These are phyloP conservation scores for Apiospora kogelbergensis DNA, from an alignment of 2,329 filamentous ascomycete genomes.

Conservation along the genomic window DNA sequence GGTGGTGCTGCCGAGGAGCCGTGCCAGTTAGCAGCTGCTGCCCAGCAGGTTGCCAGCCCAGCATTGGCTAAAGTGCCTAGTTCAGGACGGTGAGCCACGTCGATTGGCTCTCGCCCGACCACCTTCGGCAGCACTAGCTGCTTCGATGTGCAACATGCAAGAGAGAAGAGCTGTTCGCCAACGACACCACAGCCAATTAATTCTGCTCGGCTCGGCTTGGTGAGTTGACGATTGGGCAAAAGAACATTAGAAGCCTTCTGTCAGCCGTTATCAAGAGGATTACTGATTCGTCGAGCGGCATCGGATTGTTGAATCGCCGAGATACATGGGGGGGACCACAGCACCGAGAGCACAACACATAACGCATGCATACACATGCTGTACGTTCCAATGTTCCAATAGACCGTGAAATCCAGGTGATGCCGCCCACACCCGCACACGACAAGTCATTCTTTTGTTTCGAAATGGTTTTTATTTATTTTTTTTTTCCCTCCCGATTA, in stretches of 20 bases:
- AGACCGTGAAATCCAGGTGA: background rate
- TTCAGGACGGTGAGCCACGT: background rate
- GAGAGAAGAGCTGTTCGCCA: background rate
- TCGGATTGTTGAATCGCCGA: background rate
- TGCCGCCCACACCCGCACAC: background rate
- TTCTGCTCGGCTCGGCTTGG: background rate
- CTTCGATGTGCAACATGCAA: background rate
- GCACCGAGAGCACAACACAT: background rate
- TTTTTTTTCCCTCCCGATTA: background rate
- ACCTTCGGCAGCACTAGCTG: background rate
- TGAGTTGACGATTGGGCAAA: background rate
- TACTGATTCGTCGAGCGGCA: background rate
- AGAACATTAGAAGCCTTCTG: background rate
- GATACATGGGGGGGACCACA: background rate
- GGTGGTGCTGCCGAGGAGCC: conserved; percentile 10
- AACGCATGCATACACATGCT: background rate
- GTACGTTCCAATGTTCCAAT: conserved; percentile 4
- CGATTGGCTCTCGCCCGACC: background rate
- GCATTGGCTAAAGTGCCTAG: conserved; percentile 7
- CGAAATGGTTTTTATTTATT: too few species aligned
- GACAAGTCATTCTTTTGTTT: background rate
- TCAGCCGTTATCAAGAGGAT: background rate
- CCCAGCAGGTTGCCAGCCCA: background rate
- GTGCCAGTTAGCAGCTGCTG: background rate
- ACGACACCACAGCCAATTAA: background rate